Conservation (phyloP, 139 green algal species). For the Chlorella sp. region DNA sequence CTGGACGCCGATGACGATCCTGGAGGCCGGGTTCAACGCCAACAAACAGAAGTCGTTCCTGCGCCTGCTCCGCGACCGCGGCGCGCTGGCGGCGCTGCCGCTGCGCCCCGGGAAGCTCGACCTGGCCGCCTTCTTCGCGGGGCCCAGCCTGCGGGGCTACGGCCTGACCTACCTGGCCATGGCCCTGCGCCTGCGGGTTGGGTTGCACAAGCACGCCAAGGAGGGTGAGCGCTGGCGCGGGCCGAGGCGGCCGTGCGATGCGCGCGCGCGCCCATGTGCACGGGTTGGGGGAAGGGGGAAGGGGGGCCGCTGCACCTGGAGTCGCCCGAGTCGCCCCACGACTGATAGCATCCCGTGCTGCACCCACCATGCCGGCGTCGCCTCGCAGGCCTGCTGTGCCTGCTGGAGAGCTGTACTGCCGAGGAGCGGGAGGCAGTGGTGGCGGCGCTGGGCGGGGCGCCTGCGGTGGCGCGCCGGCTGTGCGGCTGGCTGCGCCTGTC, state of each 20-base stretch:
- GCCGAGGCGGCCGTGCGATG: too few relatives aligned
- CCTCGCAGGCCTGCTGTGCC: slow-evolving; percentile 4
- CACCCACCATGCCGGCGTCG: background rate
- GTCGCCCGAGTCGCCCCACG: too few relatives aligned
- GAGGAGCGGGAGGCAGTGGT: slow-evolving; percentile 37
- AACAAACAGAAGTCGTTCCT: slow-evolving; percentile 57
- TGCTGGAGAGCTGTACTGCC: slow-evolving; percentile 49
- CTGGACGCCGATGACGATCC: slow-evolving; percentile 40
- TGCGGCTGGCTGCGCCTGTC: slow-evolving; percentile 31
- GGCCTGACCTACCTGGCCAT: slow-evolving; percentile 29
- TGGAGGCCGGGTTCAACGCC: slow-evolving; percentile 58
- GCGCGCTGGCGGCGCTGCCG: slow-evolving; percentile 34
- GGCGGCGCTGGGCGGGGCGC: slow-evolving; percentile 18
- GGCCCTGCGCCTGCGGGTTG: slow-evolving; percentile 13
- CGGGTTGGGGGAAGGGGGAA: too few relatives aligned
- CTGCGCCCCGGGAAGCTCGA: slow-evolving; percentile 13
- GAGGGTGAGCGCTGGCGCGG: too few relatives aligned
- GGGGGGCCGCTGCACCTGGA: too few relatives aligned
- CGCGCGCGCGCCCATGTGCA: too few relatives aligned
- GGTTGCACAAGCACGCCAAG: slow-evolving; percentile 60
- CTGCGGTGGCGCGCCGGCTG: slow-evolving; percentile 16
- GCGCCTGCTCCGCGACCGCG: slow-evolving; percentile 60
- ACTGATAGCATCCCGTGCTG: background rate
- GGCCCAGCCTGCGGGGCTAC: slow-evolving; percentile 25
- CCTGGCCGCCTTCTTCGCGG: slow-evolving; percentile 27